These are phyloP conservation scores for Gossypium davidsonii DNA, from an alignment of 441 rosid species.

Conservation along the genomic window DNA sequence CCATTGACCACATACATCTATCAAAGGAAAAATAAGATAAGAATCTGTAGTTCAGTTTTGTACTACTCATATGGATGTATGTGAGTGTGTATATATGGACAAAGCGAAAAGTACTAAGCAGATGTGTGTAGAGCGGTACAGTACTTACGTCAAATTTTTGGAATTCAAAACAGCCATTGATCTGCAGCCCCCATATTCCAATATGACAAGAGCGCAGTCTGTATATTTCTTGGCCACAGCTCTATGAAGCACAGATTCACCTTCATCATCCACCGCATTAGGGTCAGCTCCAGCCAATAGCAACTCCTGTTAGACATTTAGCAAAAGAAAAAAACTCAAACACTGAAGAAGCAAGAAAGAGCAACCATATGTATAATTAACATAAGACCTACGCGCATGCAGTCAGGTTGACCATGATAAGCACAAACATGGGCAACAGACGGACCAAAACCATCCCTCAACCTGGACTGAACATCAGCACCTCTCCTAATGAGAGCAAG, in stretches of 20 bases:
- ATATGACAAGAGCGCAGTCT: slow-evolving; percentile 83
- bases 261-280: slow-evolving; percentile 96
- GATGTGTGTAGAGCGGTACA: neutral
- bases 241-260: slow-evolving; percentile 93
- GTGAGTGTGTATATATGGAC: neutral
- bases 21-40: neutral
- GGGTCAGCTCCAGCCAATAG: slow-evolving; percentile 99
- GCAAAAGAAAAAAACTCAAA: slow-evolving; percentile 11
- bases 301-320: slow-evolving; percentile 55
- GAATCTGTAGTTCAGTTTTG: neutral
- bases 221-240: slow-evolving; percentile 88
- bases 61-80: no score
- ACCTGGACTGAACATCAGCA: slow-evolving; percentile 77
- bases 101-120: neutral
- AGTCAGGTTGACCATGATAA: slow-evolving; percentile 98
- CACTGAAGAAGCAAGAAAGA: neutral
- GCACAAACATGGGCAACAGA: slow-evolving; percentile 99
- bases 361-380: slow-evolving; percentile 17
- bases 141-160: slow-evolving; percentile 73
- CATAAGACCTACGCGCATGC: slow-evolving; percentile 80
- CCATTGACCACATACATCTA: neutral
- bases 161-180: slow-evolving; percentile 83
- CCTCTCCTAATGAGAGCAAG: slow-evolving; percentile 73
- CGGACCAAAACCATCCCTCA: slow-evolving; percentile 94
- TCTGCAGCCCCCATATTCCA: slow-evolving; percentile 88